phyloP scores from a whole-genome alignment of 495 filamentous ascomycete species.

The Peziza echinospora region DNA sequence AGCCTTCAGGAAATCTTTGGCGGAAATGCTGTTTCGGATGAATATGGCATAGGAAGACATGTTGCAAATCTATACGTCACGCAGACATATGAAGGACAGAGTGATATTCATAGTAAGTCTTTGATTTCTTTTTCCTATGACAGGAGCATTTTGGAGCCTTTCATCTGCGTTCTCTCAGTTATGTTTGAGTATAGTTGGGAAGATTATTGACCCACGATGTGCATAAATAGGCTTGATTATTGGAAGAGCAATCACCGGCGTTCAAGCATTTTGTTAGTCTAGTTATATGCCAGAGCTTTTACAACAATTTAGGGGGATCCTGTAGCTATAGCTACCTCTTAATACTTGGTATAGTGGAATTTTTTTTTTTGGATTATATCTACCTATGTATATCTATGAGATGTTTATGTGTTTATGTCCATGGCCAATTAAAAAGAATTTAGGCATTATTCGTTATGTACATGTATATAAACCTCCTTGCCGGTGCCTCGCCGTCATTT shows the following conservation, averaged over 20 bases:
- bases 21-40: slow-evolving; percentile 89
- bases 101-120: slow-evolving; percentile 85
- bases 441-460: too few relatives aligned
- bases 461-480: too few relatives aligned
- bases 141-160: not conserved
- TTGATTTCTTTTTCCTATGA: not conserved
- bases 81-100: slow-evolving; percentile 93
- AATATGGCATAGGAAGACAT: slow-evolving; percentile 85
- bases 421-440: too few relatives aligned
- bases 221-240: slow-evolving; percentile 31
- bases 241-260: slow-evolving; percentile 38
- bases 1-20: slow-evolving; percentile 89
- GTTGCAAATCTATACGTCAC: slow-evolving; percentile 94
- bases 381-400: too few relatives aligned
- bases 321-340: too few relatives aligned
- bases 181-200: too few relatives aligned
- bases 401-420: too few relatives aligned
- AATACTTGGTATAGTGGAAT: too few relatives aligned
- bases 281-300: too few relatives aligned
- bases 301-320: too few relatives aligned
- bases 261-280: slow-evolving; percentile 35
- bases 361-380: too few relatives aligned
- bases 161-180: not conserved
- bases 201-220: slow-evolving; percentile 7
- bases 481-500: too few relatives aligned